Conservation (phyloP, 2,329 filamentous ascomycete species). For the Neodidymelliopsis sp. region DNA sequence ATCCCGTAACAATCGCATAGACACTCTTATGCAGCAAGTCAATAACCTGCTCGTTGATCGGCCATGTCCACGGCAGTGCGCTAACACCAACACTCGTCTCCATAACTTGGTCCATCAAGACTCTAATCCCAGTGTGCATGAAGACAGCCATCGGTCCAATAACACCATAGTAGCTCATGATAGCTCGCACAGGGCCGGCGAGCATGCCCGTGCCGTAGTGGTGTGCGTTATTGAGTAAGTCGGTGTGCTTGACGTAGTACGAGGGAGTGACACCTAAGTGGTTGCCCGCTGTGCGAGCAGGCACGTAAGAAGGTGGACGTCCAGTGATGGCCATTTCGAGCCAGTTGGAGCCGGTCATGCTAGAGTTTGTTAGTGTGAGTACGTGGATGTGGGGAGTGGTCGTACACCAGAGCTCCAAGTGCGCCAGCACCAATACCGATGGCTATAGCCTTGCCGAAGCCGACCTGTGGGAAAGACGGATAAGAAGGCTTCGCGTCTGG, state of each 20-base stretch:
- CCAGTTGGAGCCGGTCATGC: slow-evolving; percentile 40
- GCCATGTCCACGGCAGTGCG: slow-evolving; percentile 45
- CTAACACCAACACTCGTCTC: slow-evolving; percentile 40
- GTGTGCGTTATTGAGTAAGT: slow-evolving; percentile 37
- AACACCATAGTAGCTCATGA: slow-evolving; percentile 43
- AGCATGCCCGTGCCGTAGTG: slow-evolving; percentile 43
- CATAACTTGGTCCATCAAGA: slow-evolving; percentile 41
- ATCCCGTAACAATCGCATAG: slow-evolving; percentile 39
- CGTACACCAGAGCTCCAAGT: slow-evolving; percentile 25
- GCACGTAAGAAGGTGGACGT: slow-evolving; percentile 41
- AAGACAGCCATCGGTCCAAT: slow-evolving; percentile 42
- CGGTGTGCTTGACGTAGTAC: slow-evolving; percentile 22
- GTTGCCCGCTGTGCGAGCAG: slow-evolving; percentile 37
- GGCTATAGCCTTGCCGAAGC: slow-evolving; percentile 27
- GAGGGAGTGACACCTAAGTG: slow-evolving; percentile 31
- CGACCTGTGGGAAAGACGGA: slow-evolving; percentile 26
- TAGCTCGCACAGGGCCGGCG: slow-evolving; percentile 32
- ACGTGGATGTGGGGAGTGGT: neutral
- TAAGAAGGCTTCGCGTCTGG: slow-evolving; percentile 28
- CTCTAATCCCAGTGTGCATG: slow-evolving; percentile 37
- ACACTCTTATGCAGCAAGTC: slow-evolving; percentile 41
- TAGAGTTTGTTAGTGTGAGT: slow-evolving; percentile 13
- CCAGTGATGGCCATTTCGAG: slow-evolving; percentile 40
- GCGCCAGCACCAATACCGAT: slow-evolving; percentile 27
- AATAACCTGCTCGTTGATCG: slow-evolving; percentile 43